phyloP scores from a whole-genome alignment of 305 asterid genomes.

The Fraxinus nigra region DNA sequence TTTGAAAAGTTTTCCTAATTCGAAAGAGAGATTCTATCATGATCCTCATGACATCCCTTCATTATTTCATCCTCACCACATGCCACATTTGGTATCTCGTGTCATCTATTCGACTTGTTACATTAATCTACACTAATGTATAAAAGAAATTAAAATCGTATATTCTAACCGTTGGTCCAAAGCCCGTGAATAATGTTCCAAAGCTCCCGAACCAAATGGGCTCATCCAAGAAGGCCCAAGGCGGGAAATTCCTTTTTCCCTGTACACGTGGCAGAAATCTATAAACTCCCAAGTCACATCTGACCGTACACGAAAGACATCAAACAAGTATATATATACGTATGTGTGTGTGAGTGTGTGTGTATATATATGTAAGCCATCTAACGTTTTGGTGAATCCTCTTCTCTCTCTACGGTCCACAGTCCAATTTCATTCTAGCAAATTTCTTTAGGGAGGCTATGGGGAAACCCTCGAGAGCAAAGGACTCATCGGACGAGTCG shows the following conservation, averaged over 20 bases:
- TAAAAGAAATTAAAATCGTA: too few species aligned
- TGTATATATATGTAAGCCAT: background rate
- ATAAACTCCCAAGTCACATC: background rate
- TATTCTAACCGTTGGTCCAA: background rate
- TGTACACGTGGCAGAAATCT: background rate
- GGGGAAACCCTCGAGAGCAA: constrained; percentile 71
- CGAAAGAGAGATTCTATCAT: too few species aligned
- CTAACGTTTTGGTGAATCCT: background rate
- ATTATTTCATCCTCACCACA: too few species aligned
- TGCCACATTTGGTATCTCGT: too few species aligned
- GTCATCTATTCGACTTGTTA: background rate
- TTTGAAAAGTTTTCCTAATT: too few species aligned
- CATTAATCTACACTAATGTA: background rate
- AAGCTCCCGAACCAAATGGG: background rate
- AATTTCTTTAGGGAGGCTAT: constrained; percentile 22
- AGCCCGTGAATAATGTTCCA: background rate
- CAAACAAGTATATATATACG: background rate
- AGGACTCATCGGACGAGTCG: constrained; percentile 52
- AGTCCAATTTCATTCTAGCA: background rate
- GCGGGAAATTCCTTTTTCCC: background rate
- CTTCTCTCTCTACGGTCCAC: background rate
- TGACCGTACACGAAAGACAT: background rate
- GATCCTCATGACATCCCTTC: too few species aligned
- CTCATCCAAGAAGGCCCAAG: background rate
- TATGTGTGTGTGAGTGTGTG: background rate